These are phyloP conservation scores for Daldinia caldariorum DNA, from an alignment of 495 filamentous ascomycete species.

Conservation along the genomic window DNA sequence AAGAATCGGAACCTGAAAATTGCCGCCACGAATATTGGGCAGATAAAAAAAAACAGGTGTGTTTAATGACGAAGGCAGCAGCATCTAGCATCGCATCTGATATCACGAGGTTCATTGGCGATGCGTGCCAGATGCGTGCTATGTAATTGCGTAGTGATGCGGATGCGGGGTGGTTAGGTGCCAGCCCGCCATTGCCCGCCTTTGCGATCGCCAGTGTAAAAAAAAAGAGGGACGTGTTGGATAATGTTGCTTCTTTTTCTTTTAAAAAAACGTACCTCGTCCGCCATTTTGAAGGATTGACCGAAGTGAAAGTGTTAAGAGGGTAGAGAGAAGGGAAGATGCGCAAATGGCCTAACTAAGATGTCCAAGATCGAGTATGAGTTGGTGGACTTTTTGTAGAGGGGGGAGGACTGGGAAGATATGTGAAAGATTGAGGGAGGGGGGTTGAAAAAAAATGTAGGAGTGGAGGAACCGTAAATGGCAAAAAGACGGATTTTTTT, in stretches of 20 bases:
- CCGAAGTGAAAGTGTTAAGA: conserved; percentile 46
- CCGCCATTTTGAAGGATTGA: conserved; percentile 61
- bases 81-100: background rate
- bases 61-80: background rate
- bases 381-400: conserved; percentile 36
- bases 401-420: conserved; percentile 32
- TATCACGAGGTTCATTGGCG: conserved; percentile 42
- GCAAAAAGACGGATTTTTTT: conserved; percentile 42
- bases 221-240: conserved; percentile 3
- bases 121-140: conserved; percentile 32
- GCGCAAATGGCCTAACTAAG: conserved; percentile 39
- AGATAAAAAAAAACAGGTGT: background rate
- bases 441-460: conserved; percentile 43
- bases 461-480: conserved; percentile 20
- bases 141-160: conserved; percentile 32
- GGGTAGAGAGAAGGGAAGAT: conserved; percentile 42
- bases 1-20: background rate
- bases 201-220: conserved; percentile 29
- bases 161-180: conserved; percentile 38
- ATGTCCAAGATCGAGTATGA: conserved; percentile 41
- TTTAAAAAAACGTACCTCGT: conserved; percentile 46
- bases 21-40: conserved; percentile 15
- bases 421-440: conserved; percentile 43
- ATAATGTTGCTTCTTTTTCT: background rate
- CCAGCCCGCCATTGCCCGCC: conserved; percentile 36